phyloP scores from a whole-genome alignment of 2,329 filamentous ascomycete genomes.

The Colletotrichum euphorbiae region DNA sequence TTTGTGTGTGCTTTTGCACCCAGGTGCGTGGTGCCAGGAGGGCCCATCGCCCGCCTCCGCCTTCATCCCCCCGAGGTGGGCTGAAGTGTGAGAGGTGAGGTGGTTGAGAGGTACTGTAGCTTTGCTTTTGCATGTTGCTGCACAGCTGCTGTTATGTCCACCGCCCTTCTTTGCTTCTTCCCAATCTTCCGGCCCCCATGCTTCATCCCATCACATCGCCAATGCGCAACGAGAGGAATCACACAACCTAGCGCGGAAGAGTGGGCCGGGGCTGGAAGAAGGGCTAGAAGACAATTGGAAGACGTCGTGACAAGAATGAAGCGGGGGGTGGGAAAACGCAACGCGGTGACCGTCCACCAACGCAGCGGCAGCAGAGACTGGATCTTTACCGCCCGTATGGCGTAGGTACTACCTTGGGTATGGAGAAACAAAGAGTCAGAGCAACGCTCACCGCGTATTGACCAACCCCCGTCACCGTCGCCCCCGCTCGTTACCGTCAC shows the following conservation, averaged over 20 bases:
- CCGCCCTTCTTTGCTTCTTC: constrained; percentile 38
- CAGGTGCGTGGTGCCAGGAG: constrained; percentile 7
- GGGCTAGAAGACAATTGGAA: constrained; percentile 24
- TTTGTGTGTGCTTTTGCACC: neutral
- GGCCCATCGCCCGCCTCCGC: neutral
- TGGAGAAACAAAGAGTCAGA: constrained; percentile 4
- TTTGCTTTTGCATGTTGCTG: constrained; percentile 33
- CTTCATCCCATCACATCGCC: constrained; percentile 16
- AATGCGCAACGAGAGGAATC: constrained; percentile 15
- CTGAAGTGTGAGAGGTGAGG: constrained; percentile 8
- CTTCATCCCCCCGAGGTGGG: no score
- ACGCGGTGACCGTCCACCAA: constrained; percentile 19
- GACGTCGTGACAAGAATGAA: constrained; percentile 19
- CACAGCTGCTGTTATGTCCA: constrained; percentile 34
- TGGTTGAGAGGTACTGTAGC: constrained; percentile 20
- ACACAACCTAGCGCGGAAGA: constrained; percentile 5
- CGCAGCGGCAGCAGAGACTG: constrained; percentile 8
- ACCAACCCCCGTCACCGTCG: constrained; percentile 38
- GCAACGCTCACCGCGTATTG: constrained; percentile 39
- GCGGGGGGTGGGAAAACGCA: constrained; percentile 20
- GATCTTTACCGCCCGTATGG: constrained; percentile 4
- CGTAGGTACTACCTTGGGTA: neutral
- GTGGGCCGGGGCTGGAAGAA: constrained; percentile 13
- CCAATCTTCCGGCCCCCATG: constrained; percentile 13
- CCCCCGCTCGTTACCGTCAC: constrained; percentile 39